Evolutionary conservation across 768 basidiomycete species (phyloP).

Genomic region (Termitomyces sp.): DNA sequence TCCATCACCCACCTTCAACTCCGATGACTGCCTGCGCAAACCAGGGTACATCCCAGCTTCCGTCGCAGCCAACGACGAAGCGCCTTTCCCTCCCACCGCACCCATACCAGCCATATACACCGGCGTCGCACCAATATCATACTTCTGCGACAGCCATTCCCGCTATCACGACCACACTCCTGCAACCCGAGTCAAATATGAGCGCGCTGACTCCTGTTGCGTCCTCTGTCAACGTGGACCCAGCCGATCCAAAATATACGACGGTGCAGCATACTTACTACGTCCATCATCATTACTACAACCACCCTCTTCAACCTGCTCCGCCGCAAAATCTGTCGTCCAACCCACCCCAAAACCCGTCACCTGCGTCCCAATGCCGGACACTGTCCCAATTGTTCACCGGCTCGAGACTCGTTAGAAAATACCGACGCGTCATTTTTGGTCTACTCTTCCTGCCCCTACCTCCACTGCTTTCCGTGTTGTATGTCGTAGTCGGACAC

Average conservation of each 20-base stretch:
- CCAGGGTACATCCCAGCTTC: background rate
- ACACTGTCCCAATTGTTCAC: background rate
- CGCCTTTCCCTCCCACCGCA: background rate
- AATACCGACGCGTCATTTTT: conserved; percentile 11
- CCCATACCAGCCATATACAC: background rate
- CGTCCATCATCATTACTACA: background rate
- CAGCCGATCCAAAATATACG: background rate
- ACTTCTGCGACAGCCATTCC: background rate
- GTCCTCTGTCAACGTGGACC: background rate
- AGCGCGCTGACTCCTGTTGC: background rate
- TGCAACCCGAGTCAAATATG: background rate
- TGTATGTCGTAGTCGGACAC: conserved; percentile 26
- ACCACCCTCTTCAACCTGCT: background rate
- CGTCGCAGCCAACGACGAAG: background rate
- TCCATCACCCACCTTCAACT: background rate
- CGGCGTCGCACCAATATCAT: background rate
- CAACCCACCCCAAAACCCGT: background rate
- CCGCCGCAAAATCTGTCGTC: background rate
- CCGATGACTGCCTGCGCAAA: background rate
- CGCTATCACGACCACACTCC: background rate
- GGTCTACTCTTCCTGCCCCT: conserved; percentile 25
- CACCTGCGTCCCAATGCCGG: background rate
- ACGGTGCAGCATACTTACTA: background rate
- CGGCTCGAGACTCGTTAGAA: background rate
- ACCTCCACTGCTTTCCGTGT: conserved; percentile 25